Base-by-base conservation (phyloP, 768 basidiomycete genomes). In the Clavulina sp. region DNA sequence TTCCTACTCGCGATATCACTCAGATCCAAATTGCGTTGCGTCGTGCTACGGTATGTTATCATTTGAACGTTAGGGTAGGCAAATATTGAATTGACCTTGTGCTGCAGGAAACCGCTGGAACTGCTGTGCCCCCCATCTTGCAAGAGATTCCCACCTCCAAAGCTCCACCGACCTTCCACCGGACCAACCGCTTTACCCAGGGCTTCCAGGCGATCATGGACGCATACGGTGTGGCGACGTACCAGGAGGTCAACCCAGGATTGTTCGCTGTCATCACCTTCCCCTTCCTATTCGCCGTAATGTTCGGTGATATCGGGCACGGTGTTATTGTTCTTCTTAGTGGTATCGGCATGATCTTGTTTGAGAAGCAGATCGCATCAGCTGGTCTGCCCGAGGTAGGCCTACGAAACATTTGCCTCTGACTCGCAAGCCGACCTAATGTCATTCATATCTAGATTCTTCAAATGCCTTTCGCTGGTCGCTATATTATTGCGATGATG, bases 301-400 rank as follows among this genome's bases (percentile, higher is more conserved):
- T 99, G 95, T 99, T 99, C 63, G 95, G 95, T 60, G 95, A 99
- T 66, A 85, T 97, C 61, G 95, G 95, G 2, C 95, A 99, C 66
- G 95, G 89, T 29, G 69, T 77, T 54, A 78, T 97, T 60, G 83
- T 86, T 59, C 73, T 84, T 56, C 60, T 73, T 38, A 77, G 80
- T 18, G 93, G 87, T 2, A 52, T 80, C 1, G 78, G 75, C 53
- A 89, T 97, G 86, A 88, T 96, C 62, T 51, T 82, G 51, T 70
- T 74, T n/a, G 95, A 99, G 68, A 78, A 74, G 65, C 80, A 75
- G 60, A 72, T 88, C 61, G 79, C 74, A 3, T 84, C 80, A 61
- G 66, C 67, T 18, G 78, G 80, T 56, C 69, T 91, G 23, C 83
- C 76, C 59, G 91, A 88, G 69, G 80, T 80, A 53, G 57, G 73